These are phyloP conservation scores for Gymnopus androsaceus DNA, from an alignment of 1,284 basidiomycete genomes.

Conservation along the genomic window DNA sequence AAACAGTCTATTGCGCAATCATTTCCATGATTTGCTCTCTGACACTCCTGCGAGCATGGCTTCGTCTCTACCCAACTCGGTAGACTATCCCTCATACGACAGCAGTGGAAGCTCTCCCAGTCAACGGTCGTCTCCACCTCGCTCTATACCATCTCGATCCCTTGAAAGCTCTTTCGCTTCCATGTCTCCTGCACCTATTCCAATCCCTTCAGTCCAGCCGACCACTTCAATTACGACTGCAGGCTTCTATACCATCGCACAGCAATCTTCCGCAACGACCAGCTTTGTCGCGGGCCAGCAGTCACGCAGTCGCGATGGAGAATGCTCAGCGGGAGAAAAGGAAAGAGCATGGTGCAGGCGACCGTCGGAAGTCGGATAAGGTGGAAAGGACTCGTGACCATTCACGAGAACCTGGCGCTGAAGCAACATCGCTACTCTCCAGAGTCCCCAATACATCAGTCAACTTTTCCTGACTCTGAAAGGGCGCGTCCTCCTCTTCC, in stretches of 20 bases:
- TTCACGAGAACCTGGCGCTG: not conserved
- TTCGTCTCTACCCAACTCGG: conserved; percentile 14
- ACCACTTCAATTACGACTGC: conserved; percentile 11
- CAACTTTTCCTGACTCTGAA: not conserved
- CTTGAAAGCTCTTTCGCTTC: conserved; percentile 6
- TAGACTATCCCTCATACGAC: not conserved
- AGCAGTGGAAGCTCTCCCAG: not conserved
- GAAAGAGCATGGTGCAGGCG: conserved; percentile 23
- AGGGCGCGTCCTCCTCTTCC: not conserved
- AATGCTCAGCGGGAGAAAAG: conserved; percentile 22
- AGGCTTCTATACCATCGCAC: conserved; percentile 12
- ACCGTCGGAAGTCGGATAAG: conserved; percentile 21
- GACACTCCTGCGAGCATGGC: conserved; percentile 12
- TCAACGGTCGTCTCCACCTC: conserved; percentile 6
- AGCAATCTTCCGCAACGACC: conserved; percentile 1
- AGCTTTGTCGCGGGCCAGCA: conserved; percentile 17
- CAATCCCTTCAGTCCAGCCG: conserved; percentile 16
- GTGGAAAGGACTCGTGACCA: not conserved
- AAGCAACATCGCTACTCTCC: not conserved
- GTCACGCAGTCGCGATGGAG: conserved; percentile 17
- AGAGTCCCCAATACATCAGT: not conserved
- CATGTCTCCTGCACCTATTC: conserved; percentile 7
- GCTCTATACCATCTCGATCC: conserved; percentile 8
- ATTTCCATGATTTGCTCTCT: conserved; percentile 11
- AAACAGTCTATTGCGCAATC: conserved; percentile 11